Evolutionary conservation across 805 yeast genomes (phyloP).

Genomic region (Clavispora vitiphila): DNA sequence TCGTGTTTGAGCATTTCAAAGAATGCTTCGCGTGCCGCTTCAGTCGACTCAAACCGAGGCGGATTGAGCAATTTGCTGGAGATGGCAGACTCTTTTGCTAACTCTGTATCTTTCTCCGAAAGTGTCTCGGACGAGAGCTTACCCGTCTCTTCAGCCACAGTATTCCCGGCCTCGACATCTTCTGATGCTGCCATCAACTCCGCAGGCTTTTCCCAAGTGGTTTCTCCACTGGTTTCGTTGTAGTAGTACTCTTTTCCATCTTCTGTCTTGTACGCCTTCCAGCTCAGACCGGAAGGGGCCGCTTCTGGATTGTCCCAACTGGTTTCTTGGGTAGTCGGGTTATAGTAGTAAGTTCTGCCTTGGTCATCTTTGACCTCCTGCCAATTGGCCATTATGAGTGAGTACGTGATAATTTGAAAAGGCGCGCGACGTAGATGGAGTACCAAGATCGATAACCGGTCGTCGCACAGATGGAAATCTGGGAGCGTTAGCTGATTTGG

Average conservation of each 20-base stretch:
- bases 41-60: slow-evolving; percentile 15
- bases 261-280: slow-evolving; percentile 46
- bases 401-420: background rate
- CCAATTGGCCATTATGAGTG: slow-evolving; percentile 43
- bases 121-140: slow-evolving; percentile 1
- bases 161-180: slow-evolving; percentile 7
- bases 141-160: background rate
- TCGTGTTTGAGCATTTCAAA: slow-evolving; percentile 47
- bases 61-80: slow-evolving; percentile 22
- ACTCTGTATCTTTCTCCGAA: slow-evolving; percentile 16
- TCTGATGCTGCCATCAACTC: slow-evolving; percentile 26
- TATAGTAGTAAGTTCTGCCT: slow-evolving; percentile 70
- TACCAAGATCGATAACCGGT: too few relatives aligned
- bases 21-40: slow-evolving; percentile 44
- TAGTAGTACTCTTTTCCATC: slow-evolving; percentile 66
- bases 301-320: slow-evolving; percentile 75
- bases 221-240: slow-evolving; percentile 56
- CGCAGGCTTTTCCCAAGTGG: slow-evolving; percentile 78
- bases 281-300: slow-evolving; percentile 21
- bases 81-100: slow-evolving; percentile 18
- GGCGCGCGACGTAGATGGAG: background rate
- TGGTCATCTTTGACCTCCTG: slow-evolving; percentile 56
- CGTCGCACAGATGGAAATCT: too few relatives aligned
- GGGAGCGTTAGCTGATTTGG: too few relatives aligned
- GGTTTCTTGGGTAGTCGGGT: slow-evolving; percentile 59